A percentile compares a stretch with the other conserved stretches of the same genome.
These are phyloP conservation scores for Talaromyces sp. DNA, from an alignment of 2,329 filamentous ascomycete genomes.

Conservation along the genomic window DNA sequence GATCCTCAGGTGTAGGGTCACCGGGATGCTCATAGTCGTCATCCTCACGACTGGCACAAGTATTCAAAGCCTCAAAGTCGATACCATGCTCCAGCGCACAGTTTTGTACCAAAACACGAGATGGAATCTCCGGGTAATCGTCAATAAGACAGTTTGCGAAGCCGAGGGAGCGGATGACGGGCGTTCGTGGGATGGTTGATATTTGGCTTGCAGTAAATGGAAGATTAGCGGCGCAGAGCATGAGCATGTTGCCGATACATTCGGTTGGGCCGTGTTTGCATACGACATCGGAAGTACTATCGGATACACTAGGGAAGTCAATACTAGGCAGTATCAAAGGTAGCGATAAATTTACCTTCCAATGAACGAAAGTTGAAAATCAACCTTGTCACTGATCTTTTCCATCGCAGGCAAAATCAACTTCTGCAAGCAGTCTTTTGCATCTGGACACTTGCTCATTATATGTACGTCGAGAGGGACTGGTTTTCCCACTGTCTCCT, in stretches of 20 bases:
- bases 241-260: conserved; percentile 90
- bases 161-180: conserved; percentile 79
- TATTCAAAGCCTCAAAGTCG: conserved; percentile 74
- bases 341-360: conserved; percentile 57
- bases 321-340: not conserved
- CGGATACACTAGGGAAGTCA: conserved; percentile 50
- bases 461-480: conserved; percentile 91
- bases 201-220: conserved; percentile 35
- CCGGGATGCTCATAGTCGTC: conserved; percentile 52
- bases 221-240: conserved; percentile 80
- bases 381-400: conserved; percentile 73
- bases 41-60: conserved; percentile 74
- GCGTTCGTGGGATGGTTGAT: conserved; percentile 57
- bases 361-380: conserved; percentile 89
- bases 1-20: conserved; percentile 60
- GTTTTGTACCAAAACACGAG: conserved; percentile 72
- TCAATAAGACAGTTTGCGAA: conserved; percentile 87
- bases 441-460: conserved; percentile 96
- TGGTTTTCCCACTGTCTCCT: conserved; percentile 17
- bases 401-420: conserved; percentile 86
- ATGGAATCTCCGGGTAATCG: conserved; percentile 73
- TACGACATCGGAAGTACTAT: conserved; percentile 74
- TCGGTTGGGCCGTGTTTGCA: conserved; percentile 89
- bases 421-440: conserved; percentile 73
- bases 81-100: conserved; percentile 91